Conservation (phyloP, 1,284 basidiomycete species). For the Ceratorhiza oryzae-sativae region DNA sequence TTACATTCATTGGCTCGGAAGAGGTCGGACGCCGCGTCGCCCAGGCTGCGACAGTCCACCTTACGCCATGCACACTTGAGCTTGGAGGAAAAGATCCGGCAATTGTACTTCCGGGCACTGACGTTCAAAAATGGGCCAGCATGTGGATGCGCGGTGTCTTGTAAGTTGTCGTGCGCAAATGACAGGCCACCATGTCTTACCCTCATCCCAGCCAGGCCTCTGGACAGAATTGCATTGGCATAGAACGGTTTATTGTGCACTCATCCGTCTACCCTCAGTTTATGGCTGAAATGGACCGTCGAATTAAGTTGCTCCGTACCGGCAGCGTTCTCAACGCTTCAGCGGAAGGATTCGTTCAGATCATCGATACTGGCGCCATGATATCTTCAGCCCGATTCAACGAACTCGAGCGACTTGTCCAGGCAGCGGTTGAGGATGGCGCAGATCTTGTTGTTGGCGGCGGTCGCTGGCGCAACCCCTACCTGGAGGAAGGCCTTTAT, state of each 20-base stretch:
- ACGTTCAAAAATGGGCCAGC: conserved; percentile 71
- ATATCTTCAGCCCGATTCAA: conserved; percentile 74
- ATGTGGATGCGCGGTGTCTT: conserved; percentile 87
- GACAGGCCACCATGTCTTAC: background rate
- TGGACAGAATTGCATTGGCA: conserved; percentile 97
- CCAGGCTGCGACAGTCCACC: conserved; percentile 78
- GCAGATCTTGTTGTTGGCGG: conserved; percentile 76
- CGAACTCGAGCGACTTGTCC: conserved; percentile 73
- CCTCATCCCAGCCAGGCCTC: conserved; percentile 72
- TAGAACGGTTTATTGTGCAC: conserved; percentile 92
- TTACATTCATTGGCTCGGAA: conserved; percentile 93
- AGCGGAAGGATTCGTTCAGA: conserved; percentile 62
- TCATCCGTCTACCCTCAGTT: conserved; percentile 75
- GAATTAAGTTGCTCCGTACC: conserved; percentile 69
- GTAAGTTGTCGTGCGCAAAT: conserved; percentile 60
- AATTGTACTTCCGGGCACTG: conserved; percentile 75
- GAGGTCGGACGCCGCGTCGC: conserved; percentile 86
- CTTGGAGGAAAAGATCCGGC: conserved; percentile 87
- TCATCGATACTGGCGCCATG: conserved; percentile 84
- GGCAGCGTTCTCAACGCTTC: conserved; percentile 52
- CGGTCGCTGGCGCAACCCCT: conserved; percentile 66
- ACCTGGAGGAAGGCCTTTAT: conserved; percentile 74
- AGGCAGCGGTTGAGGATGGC: conserved; percentile 74
- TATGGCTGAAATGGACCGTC: conserved; percentile 66
- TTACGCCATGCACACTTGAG: conserved; percentile 91